These are phyloP conservation scores for Quercus variabilis DNA, from an alignment of 306 rosid genomes.

Conservation along the genomic window DNA sequence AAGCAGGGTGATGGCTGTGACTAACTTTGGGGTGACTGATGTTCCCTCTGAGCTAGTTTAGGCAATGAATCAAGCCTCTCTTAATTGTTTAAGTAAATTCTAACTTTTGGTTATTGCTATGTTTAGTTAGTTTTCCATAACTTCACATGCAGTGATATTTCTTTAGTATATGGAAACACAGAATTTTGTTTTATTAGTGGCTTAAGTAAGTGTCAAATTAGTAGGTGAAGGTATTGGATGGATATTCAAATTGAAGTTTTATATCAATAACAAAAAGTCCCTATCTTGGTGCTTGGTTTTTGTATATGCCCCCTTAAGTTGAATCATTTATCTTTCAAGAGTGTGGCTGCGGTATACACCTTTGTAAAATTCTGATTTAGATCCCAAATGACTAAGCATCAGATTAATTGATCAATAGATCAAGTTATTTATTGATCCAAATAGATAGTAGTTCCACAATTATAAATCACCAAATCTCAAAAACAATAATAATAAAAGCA, in stretches of 20 bases:
- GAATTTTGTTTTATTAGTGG: not conserved
- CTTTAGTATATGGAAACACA: not conserved
- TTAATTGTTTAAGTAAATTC: too few relatives aligned
- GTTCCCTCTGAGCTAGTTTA: too few relatives aligned
- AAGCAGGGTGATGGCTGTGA: too few relatives aligned
- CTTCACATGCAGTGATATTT: not conserved
- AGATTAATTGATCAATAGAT: too few relatives aligned
- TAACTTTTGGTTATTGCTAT: not conserved
- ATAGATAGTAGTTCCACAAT: too few relatives aligned
- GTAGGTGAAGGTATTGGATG: not conserved
- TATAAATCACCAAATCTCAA: too few relatives aligned
- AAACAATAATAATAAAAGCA: too few relatives aligned
- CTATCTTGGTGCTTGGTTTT: not conserved
- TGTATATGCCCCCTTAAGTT: not conserved
- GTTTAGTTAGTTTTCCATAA: not conserved
- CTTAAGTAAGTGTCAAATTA: not conserved
- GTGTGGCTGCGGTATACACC: not conserved
- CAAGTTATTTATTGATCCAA: too few relatives aligned
- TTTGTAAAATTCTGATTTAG: too few relatives aligned
- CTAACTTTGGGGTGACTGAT: too few relatives aligned
- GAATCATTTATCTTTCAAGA: not conserved
- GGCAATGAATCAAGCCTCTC: too few relatives aligned
- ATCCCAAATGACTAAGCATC: too few relatives aligned
- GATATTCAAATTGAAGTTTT: not conserved
- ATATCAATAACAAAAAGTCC: not conserved